Evolutionary conservation across 139 green algal species (phyloP).

Genomic region (Tetradesmus lagerheimii): DNA sequence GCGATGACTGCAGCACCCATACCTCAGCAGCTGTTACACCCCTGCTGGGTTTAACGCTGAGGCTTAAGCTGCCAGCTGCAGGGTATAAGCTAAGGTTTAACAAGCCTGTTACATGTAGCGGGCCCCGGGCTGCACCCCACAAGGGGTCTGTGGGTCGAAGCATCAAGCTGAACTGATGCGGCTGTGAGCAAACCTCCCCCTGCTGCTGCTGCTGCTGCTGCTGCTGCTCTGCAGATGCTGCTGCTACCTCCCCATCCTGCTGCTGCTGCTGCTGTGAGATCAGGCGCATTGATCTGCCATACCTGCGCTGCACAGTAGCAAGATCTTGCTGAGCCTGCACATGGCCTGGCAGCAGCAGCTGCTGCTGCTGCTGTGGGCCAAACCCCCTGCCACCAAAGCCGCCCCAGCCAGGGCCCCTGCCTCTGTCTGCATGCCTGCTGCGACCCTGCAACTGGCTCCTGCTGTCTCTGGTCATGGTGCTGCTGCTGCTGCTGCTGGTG

Average conservation of each 20-base stretch:
- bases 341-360: slow-evolving; percentile 21
- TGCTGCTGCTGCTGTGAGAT: background rate
- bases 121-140: slow-evolving; percentile 11
- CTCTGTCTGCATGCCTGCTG: background rate
- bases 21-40: slow-evolving; percentile 34
- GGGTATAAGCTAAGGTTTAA: background rate
- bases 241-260: slow-evolving; percentile 7
- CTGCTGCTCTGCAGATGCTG: background rate
- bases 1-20: slow-evolving; percentile 10
- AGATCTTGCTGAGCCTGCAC: slow-evolving; percentile 4
- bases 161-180: slow-evolving; percentile 17
- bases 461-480: background rate
- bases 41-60: background rate
- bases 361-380: background rate
- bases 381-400: background rate
- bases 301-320: slow-evolving; percentile 10
- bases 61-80: background rate
- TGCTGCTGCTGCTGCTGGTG: background rate
- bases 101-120: slow-evolving; percentile 3
- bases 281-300: background rate
- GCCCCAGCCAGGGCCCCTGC: background rate
- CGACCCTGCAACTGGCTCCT: background rate
- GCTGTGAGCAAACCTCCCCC: background rate
- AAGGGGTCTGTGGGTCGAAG: slow-evolving; percentile 25
- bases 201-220: slow-evolving; percentile 22